Evolutionary conservation across 2,329 filamentous ascomycete genomes (phyloP).

Genomic region (Pochonia chlamydosporia): DNA sequence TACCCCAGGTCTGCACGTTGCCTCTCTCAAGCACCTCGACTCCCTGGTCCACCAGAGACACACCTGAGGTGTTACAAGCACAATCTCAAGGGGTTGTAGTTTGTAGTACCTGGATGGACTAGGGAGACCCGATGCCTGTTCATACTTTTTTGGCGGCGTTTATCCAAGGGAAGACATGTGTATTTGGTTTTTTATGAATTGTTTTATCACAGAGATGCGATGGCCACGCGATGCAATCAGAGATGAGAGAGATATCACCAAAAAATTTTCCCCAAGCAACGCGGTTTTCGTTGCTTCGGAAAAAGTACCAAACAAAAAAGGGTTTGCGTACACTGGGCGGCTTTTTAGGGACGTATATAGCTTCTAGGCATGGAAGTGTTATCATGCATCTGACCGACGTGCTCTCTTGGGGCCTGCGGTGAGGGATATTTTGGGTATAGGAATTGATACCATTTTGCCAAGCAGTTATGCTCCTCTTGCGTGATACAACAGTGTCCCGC

Average conservation of each 20-base stretch:
- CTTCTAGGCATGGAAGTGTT: neutral
- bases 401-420: too few relatives aligned
- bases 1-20: neutral
- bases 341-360: neutral
- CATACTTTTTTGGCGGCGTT: neutral
- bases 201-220: neutral
- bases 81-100: too few relatives aligned
- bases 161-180: neutral
- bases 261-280: neutral
- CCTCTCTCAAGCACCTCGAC: neutral
- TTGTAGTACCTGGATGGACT: neutral
- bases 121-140: neutral
- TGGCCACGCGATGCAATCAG: neutral
- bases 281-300: neutral
- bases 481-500: too few relatives aligned
- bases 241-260: neutral
- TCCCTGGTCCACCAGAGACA: too few relatives aligned
- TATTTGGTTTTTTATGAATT: neutral
- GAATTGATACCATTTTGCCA: neutral
- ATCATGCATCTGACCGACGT: neutral
- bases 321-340: neutral
- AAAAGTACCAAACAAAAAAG: neutral
- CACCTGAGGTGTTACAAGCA: too few relatives aligned
- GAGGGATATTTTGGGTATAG: too few relatives aligned
- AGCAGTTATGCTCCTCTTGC: neutral